Evolutionary conservation across 306 rosid species (phyloP).

Genomic region (Chamaecrista fasciculata): DNA sequence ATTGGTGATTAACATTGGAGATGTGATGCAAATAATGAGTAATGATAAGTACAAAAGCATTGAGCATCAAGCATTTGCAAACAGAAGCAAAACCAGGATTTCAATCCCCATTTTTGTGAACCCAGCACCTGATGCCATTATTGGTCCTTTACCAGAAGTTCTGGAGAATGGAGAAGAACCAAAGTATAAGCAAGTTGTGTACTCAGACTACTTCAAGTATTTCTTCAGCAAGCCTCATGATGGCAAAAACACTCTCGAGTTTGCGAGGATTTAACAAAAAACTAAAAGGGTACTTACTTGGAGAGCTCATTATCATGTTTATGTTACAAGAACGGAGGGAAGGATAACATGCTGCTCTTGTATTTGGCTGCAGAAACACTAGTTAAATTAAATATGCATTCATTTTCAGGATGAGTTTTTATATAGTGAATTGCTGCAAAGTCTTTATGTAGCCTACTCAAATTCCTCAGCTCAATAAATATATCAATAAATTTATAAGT

Average conservation of each 20-base stretch:
- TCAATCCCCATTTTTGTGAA: constrained; percentile 44
- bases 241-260: constrained; percentile 44
- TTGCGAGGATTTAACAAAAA: constrained; percentile 31
- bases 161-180: constrained; percentile 38
- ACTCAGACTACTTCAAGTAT: constrained; percentile 40
- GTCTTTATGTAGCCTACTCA: background rate
- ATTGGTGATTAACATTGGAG: constrained; percentile 1
- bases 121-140: constrained; percentile 35
- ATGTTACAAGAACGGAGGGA: too few relatives aligned
- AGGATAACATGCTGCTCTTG: constrained; percentile 12
- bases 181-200: constrained; percentile 34
- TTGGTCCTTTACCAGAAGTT: constrained; percentile 43
- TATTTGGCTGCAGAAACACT: background rate
- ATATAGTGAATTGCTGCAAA: background rate
- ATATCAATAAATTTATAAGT: too few relatives aligned
- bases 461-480: background rate
- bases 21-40: constrained; percentile 42
- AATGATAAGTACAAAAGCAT: constrained; percentile 39
- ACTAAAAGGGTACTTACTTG: background rate
- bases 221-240: constrained; percentile 51
- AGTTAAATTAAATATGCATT: background rate
- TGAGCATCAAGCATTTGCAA: constrained; percentile 37
- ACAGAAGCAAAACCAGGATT: constrained; percentile 34
- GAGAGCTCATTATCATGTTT: background rate
- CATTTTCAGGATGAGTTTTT: background rate